Base-by-base conservation (phyloP, 2,329 filamentous ascomycete species). In the Bimuria novae-zelandiae region DNA sequence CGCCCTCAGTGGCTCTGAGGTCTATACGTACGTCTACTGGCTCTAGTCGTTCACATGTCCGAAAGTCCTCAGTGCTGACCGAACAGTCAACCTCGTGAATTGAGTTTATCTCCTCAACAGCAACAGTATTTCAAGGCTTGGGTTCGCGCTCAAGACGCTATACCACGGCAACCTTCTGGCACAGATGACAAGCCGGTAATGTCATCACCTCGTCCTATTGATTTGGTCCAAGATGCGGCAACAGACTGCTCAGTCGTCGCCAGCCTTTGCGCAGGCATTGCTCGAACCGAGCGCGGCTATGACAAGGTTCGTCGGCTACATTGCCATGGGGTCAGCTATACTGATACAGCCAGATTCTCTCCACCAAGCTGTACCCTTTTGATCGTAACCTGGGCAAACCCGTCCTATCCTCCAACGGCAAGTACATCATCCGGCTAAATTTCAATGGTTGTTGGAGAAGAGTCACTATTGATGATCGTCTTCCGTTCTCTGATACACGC, bases 191-290 rank as follows among this genome's bases (percentile, higher is more conserved):
- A 71, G 3, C 80, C 79, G 12, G 76, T 83, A 10, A 89, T 90
- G 85, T 73, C 76, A 41, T 78, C 82, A 14, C 74, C 76, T 6
- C 75, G 80, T 7, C 80, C 83, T 12, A 85, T 89, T 56, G 93
- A 99, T 73, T 82, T 99, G 7, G 92, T 97, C 2, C 94, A 99
- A 74, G 94, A 99, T 73, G 86, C 96, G 54, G 92, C 93, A 4
- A 95, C 93, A 0, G 94, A 99, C 72, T 99, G 94, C 70, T 97
- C 94, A 1, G 93, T 99, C 3, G 93, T 99, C 23, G 94, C 94
- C 14, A 97, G 94, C 70, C 81, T 99, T 5, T 97, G 92, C 69
- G 92, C 92, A 22, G 87, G 85, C 21, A 86, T 88, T 55, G 86
- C 87, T 35, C 83, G 90, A 58, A 81, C 87, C 7, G 82, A 87